A percentile compares a stretch with the other conserved stretches of the same genome.
Evolutionary conservation across 129 eudicot species (phyloP).

Genomic region (Pulicaria dysenterica): DNA sequence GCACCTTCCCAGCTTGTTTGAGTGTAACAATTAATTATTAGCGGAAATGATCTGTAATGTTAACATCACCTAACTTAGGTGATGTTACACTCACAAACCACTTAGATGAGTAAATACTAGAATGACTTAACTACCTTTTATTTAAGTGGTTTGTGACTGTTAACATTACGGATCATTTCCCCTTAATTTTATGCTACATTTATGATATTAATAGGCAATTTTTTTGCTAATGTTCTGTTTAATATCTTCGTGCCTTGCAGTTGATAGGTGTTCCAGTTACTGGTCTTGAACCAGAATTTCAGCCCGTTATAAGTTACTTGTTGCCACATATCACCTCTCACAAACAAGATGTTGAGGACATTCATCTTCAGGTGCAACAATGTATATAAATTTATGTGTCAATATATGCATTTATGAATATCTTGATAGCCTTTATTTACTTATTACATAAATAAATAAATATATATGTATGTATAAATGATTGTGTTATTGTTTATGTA

Average conservation of each 20-base stretch:
- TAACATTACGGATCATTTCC: no score
- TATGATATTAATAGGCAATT: background rate
- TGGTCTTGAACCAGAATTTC: conserved; percentile 96
- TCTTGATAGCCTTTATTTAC: no score
- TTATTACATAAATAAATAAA: background rate
- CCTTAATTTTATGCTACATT: background rate
- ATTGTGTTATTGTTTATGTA: background rate
- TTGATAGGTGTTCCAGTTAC: conserved; percentile 81
- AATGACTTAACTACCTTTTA: no score
- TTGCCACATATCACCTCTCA: conserved; percentile 74
- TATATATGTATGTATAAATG: conserved; percentile 4
- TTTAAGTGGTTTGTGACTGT: no score
- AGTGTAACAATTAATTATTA: conserved; percentile 6
- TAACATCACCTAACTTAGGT: no score
- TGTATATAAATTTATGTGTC: no score
- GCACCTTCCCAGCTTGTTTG: background rate
- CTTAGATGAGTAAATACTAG: no score
- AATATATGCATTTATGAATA: no score
- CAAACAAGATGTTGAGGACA: conserved; percentile 70
- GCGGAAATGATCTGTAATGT: background rate
- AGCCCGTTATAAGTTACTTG: conserved; percentile 74
- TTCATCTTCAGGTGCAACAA: conserved; percentile 79
- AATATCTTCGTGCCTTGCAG: conserved; percentile 47
- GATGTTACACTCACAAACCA: no score
- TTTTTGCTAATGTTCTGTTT: conserved; percentile 1